A percentile compares a stretch with the other conserved stretches of the same genome.
Evolutionary conservation across 169 alveolate species (phyloP).

Genomic region (Plasmodium fragile): DNA sequence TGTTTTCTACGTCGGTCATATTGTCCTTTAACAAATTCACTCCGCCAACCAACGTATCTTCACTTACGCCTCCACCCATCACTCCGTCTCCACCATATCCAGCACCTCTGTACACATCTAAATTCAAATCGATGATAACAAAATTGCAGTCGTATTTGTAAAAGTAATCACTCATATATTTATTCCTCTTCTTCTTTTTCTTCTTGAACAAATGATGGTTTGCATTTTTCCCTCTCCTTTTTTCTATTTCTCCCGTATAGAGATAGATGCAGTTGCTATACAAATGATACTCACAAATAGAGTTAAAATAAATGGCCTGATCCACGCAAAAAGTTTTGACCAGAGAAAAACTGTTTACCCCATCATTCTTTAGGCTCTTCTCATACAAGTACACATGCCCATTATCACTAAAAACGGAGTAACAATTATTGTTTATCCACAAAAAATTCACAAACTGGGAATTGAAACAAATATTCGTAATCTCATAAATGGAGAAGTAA

Average conservation of each 20-base stretch:
- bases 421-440: conserved; percentile 65
- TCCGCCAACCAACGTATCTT: conserved; percentile 2
- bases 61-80: neutral
- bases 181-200: conserved; percentile 23
- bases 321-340: conserved; percentile 39
- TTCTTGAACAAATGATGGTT: conserved; percentile 52
- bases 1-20: conserved; percentile 42
- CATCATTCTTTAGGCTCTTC: conserved; percentile 50
- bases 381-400: conserved; percentile 62
- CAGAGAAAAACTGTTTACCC: conserved; percentile 32
- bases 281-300: conserved; percentile 69
- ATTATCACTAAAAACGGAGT: conserved; percentile 35
- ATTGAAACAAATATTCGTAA: conserved; percentile 33
- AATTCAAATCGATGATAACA: conserved; percentile 59
- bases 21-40: conserved; percentile 34
- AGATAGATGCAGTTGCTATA: conserved; percentile 64
- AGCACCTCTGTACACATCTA: neutral
- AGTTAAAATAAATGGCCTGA: conserved; percentile 40
- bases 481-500: conserved; percentile 60
- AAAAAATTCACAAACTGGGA: conserved; percentile 58
- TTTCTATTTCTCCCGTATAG: conserved; percentile 70
- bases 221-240: conserved; percentile 9
- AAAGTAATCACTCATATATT: conserved; percentile 51
- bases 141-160: conserved; percentile 69
- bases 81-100: neutral